These are phyloP conservation scores for Phytophthora cryptogea DNA, from an alignment of 352 stramenopile species.

Conservation along the genomic window DNA sequence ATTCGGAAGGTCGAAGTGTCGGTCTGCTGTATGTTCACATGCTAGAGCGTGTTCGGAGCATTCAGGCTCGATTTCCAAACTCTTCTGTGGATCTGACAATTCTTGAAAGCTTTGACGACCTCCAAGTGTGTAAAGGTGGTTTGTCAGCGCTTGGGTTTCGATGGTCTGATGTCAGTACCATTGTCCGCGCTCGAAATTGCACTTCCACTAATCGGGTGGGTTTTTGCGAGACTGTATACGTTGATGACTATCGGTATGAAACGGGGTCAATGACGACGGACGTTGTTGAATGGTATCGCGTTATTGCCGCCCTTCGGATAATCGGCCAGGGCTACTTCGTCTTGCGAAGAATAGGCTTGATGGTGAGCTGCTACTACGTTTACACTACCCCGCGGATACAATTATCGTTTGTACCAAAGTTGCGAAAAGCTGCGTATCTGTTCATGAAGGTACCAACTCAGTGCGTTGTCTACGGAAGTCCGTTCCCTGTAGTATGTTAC, in stretches of 20 bases:
- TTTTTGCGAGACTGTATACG: constrained; percentile 31
- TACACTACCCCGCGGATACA: not conserved
- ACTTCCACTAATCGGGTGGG: not conserved
- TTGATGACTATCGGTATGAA: constrained; percentile 46
- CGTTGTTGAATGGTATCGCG: constrained; percentile 24
- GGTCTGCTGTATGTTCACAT: constrained; percentile 8
- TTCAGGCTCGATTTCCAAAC: constrained; percentile 6
- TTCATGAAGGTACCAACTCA: constrained; percentile 44
- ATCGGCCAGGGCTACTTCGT: constrained; percentile 42
- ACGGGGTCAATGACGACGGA: constrained; percentile 14
- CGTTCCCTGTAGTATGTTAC: constrained; percentile 47
- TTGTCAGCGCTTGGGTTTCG: not conserved
- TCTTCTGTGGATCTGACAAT: constrained; percentile 11
- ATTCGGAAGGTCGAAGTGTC: constrained; percentile 2
- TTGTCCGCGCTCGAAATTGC: constrained; percentile 17
- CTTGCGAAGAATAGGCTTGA: constrained; percentile 22
- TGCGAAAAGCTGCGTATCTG: constrained; percentile 8
- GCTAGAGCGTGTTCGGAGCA: not conserved
- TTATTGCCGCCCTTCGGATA: constrained; percentile 21
- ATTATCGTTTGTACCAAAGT: not conserved
- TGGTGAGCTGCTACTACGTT: constrained; percentile 24
- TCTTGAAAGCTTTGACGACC: constrained; percentile 13
- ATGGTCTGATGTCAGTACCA: constrained; percentile 11
- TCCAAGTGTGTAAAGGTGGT: constrained; percentile 5
- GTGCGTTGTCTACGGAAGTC: constrained; percentile 46